Conservation (phyloP, 768 basidiomycete species). For the Mycena alexandri region DNA sequence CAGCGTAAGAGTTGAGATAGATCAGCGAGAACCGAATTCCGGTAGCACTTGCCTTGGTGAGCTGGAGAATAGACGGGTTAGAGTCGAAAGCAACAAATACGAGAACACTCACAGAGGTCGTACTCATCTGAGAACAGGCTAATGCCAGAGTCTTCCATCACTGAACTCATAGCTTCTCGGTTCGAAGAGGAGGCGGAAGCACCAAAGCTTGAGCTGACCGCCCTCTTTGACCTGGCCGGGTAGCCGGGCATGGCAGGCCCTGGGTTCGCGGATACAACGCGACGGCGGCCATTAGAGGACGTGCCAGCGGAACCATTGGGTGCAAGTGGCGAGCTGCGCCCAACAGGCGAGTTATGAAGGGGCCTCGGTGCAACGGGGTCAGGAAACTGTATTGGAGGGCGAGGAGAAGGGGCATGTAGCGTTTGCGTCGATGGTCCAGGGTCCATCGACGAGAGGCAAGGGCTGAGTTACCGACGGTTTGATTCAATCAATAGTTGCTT, state of each 20-base stretch:
- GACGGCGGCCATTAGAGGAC: conserved; percentile 42
- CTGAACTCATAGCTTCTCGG: conserved; percentile 37
- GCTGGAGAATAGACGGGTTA: conserved; percentile 55
- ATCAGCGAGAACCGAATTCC: neutral
- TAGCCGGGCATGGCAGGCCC: conserved; percentile 38
- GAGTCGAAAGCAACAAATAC: conserved; percentile 5
- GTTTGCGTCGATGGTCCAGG: neutral
- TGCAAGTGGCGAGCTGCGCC: conserved; percentile 51
- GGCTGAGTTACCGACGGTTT: neutral
- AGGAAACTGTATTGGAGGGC: conserved; percentile 17
- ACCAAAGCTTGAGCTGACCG: conserved; percentile 38
- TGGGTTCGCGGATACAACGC: conserved; percentile 45
- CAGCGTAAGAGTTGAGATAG: conserved; percentile 7
- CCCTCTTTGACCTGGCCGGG: conserved; percentile 44
- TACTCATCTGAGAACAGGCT: conserved; percentile 79
- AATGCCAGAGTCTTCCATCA: conserved; percentile 51
- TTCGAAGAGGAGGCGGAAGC: conserved; percentile 34
- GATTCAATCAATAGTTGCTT: neutral
- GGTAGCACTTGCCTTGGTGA: conserved; percentile 72
- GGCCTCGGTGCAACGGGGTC: conserved; percentile 8
- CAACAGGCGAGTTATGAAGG: conserved; percentile 34
- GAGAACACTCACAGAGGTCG: conserved; percentile 71
- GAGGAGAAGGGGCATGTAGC: conserved; percentile 6
- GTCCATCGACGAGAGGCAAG: too few species aligned
- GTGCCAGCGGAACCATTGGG: conserved; percentile 41